Base-by-base conservation (phyloP, 495 filamentous ascomycete genomes). In the Bathelium albidoporum region DNA sequence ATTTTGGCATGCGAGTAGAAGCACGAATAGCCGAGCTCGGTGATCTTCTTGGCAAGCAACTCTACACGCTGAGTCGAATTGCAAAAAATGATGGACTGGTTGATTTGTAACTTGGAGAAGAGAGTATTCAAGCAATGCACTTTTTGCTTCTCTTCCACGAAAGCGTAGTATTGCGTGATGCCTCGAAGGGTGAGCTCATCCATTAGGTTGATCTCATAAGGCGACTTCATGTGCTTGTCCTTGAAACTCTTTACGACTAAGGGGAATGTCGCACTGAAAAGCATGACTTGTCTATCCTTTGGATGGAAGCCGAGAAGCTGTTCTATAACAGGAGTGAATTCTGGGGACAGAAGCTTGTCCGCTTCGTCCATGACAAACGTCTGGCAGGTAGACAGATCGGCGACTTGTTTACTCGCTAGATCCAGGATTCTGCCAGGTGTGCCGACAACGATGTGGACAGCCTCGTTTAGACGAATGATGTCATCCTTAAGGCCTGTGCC, bases 71-170 rank as follows among this genome's bases (percentile, higher is more conserved):
- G 97, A 44, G 94, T 97, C 44, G 95, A 97, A 74, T 99, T 99
- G 81, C 94, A 99, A 79, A 99, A 99, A 71, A 99, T 99, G 78
- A 99, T 99, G 59, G 95, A 97, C 79, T 99, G 94, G 75, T 99
- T 99, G 77, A 99, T 99, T 76, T 97, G 94, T 14, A 99, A 85
- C 77, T 96, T 96, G 60, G 89, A 95, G 81, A 99, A 99, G 44
- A 99, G 85, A 1, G 94, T 99, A 77, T 99, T 99, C 43, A 99
- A 79, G 74, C 94, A 99, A 77, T 97, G 95, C 10, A 99, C 95
- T 76, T 99, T 99, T 74, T 96, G 91, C 78, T 96, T 97, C 78
- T 99, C 94, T 74, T 97, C 94, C 59, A 99, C 94, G 66, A 96
- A 99, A 20, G 94, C 94, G 71, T 99, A 99, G 76, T 96, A 99